Percentiles rank a stretch among this genome's conserved stretches.
Evolutionary conservation across 805 yeast species (phyloP).

Genomic region (Kodamaea sagamina): DNA sequence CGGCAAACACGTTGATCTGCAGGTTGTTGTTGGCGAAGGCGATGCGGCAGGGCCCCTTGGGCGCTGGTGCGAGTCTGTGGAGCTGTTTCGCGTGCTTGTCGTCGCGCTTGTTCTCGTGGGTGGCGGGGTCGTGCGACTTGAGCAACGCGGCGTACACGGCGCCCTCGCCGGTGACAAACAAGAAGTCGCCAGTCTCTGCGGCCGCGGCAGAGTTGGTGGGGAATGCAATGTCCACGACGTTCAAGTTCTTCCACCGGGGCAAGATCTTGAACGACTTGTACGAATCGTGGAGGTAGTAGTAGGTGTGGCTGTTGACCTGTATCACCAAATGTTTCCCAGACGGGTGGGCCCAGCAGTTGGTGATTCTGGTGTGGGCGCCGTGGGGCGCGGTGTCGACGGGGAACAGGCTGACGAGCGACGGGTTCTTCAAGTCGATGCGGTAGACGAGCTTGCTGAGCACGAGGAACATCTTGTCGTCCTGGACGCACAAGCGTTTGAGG

Average conservation of each 20-base stretch:
- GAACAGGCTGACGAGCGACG: constrained; percentile 31
- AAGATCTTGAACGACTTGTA: constrained; percentile 36
- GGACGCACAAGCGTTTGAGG: constrained; percentile 30
- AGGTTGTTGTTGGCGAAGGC: constrained; percentile 21
- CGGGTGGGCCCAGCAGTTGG: constrained; percentile 40
- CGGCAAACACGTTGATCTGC: constrained; percentile 26
- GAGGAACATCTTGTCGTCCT: constrained; percentile 38
- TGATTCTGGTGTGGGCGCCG: constrained; percentile 14
- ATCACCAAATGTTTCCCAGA: constrained; percentile 37
- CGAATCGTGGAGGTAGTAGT: constrained; percentile 34
- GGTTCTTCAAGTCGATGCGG: constrained; percentile 38
- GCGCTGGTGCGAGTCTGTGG: constrained; percentile 19
- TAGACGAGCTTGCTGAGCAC: constrained; percentile 23
- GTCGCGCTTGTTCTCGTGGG: constrained; percentile 34
- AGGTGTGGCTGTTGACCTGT: constrained; percentile 25
- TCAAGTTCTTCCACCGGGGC: constrained; percentile 33
- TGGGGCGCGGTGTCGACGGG: constrained; percentile 21
- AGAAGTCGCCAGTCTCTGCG: constrained; percentile 32
- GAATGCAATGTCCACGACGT: constrained; percentile 29
- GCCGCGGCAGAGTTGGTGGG: constrained; percentile 9
- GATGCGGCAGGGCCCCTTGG: constrained; percentile 3
- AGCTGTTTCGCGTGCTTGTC: constrained; percentile 36
- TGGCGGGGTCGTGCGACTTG: constrained; percentile 29
- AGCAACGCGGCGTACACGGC: constrained; percentile 28
- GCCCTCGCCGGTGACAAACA: constrained; percentile 34